Base-by-base conservation (phyloP, 2,329 filamentous ascomycete genomes). In the Cordyceps farinosa region DNA sequence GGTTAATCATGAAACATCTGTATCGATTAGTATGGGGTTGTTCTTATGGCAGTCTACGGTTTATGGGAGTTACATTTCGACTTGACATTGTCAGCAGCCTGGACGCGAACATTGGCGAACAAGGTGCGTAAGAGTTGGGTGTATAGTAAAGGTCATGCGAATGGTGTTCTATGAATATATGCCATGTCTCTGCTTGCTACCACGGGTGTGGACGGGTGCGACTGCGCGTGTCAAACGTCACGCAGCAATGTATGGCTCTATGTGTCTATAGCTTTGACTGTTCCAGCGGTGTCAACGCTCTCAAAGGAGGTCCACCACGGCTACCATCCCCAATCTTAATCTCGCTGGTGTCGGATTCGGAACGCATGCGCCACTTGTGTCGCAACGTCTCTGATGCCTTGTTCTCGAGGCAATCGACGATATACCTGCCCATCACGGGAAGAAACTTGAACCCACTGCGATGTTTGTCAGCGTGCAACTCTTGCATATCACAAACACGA, bases 391-490 rank as follows among this genome's bases (percentile, higher is more conserved):
- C n/a, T 0, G 69, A 22, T 4, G 72, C 73, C 29, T 70, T 75
- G 7, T 71, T 68, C 53, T 75, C 73, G 3, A 72, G 72, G 6
- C 72, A 75, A n/a, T 75, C 73, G 1, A 67, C 69, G n/a, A 74
- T 58, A 66, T 72, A 61, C 66, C 66, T 58, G 3, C 70, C 70
- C 30, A 71, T 63, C 1, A 71, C 67, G 3, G 70, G 69, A 1
- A 71, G 53, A 22, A 71, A 71, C 32, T 71, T 71, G 67, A 71
- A 71, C 5, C 63, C 70, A 62, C 70, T 71, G n/a, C 9, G 3
- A 34, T 10, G 22, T 3, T 34, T 51, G 36, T 51, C 36, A 60
- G 47, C 34, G 1, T 32, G 11, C 22, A 44, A n/a, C 36, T 32
- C 9, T 10, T 44, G 1, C 29, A 29, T n/a, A 5, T 15, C 22